A percentile compares a stretch with the other conserved stretches of the same genome.
Conservation (phyloP, 1,284 basidiomycete genomes). For the Pseudozyma sp. region DNA sequence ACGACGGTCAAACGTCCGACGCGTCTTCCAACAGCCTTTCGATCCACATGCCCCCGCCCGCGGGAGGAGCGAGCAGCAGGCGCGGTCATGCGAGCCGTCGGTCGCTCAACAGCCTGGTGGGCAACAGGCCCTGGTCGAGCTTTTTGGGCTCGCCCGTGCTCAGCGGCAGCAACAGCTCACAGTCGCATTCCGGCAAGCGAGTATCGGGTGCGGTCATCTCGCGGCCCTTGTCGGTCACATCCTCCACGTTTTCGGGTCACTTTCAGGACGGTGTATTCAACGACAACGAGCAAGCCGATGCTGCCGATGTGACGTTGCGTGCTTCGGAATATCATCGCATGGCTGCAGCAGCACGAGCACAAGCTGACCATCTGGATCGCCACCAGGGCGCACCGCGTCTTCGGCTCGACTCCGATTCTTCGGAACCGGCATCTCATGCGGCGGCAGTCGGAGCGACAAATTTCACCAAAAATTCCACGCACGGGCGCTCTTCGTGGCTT, state of each 20-base stretch:
- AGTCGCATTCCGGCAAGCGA: constrained; percentile 22
- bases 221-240: constrained; percentile 39
- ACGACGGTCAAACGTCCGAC: neutral
- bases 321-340: constrained; percentile 22
- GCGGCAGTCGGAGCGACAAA: constrained; percentile 18
- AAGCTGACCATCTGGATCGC: neutral
- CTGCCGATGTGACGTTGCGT: constrained; percentile 30
- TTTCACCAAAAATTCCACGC: constrained; percentile 2
- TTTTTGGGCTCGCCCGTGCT: constrained; percentile 32
- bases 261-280: constrained; percentile 2
- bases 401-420: constrained; percentile 26
- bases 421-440: constrained; percentile 26
- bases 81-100: constrained; percentile 36
- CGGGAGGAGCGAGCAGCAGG: neutral
- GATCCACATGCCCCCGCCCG: constrained; percentile 18
- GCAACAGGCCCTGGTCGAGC: constrained; percentile 37
- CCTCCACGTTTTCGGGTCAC: constrained; percentile 36
- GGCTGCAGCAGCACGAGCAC: neutral
- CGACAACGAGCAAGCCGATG: constrained; percentile 4
- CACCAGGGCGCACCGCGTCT: neutral
- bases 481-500: constrained; percentile 15
- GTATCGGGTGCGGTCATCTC: constrained; percentile 34
- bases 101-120: constrained; percentile 40
- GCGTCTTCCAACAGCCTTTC: neutral
- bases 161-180: constrained; percentile 12